Evolutionary conservation across 1,139 yeast species (phyloP), one percentile per base, ranked within the genome.

Genomic region (Saccharomycopsis crataegensis): DNA sequence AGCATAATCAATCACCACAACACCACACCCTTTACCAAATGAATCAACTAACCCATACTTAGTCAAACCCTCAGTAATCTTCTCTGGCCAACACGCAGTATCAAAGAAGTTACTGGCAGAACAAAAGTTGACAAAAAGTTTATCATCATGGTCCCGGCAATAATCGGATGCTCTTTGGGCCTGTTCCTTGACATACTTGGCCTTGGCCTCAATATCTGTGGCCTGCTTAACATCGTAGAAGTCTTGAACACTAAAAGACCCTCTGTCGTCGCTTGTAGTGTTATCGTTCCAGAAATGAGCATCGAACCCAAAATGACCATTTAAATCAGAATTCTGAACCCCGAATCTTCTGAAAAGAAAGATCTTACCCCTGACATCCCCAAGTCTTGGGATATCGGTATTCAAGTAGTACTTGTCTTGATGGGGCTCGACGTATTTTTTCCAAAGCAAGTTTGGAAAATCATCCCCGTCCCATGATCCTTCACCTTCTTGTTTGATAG

Each of bases 31-130:
- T 60, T 71, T 76, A 38, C 71, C 75, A 62, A 83, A 77, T 28
- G 70, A 65, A n/a, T 75, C 73, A 47, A 74, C 72, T 56, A 84
- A 70, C n/a, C 75, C 71, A 45, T 75, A 72, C 49, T 70, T 64
- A 31, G 70, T 64, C 70, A 82, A 71, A 37, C 80, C 81, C 55
- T 74, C 69, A 38, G 90, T 80, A 57, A 85, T 79, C 60, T 77
- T 75, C 58, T 78, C 75, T 1, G 94, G 94, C 95, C 94, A 86
- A 66, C 89, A 84, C 53, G 72, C 76, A 52, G 76, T 80, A 67
- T 83, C 81, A 66, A 82, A 83, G 67, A 85, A 83, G 67, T 83
- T 84, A 47, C 91, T 77, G 33, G 86, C 94, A 1, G 90, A 79
- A 57, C 89, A 81, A 66, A 83, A 86, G 70, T 86, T 86, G 60